Conservation (phyloP, 1,284 basidiomycete genomes). For the Heterobasidion irregulare region DNA sequence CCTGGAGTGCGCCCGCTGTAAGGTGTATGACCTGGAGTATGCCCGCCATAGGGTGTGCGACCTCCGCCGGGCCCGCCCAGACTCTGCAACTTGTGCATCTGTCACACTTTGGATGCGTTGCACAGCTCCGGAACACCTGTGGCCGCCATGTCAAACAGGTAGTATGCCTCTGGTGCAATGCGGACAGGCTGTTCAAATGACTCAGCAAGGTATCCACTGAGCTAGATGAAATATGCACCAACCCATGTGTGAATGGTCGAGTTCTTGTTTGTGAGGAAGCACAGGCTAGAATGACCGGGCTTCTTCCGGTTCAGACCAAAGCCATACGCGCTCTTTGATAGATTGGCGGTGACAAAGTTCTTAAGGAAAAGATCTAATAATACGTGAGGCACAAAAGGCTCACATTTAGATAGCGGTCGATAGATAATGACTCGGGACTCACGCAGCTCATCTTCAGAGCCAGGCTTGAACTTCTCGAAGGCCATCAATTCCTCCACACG, state of each 20-base stretch:
- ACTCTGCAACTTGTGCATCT: slow-evolving; percentile 75
- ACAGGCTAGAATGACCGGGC: slow-evolving; percentile 91
- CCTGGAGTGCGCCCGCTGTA: too few relatives aligned
- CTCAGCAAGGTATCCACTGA: slow-evolving; percentile 1
- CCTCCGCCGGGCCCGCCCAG: slow-evolving; percentile 53
- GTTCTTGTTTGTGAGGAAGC: slow-evolving; percentile 90
- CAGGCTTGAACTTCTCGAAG: slow-evolving; percentile 93
- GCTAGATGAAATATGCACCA: slow-evolving; percentile 32
- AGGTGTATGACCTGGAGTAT: slow-evolving; percentile 68
- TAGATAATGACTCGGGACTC: slow-evolving; percentile 21
- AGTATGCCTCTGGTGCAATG: slow-evolving; percentile 86
- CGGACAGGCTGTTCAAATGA: slow-evolving; percentile 55
- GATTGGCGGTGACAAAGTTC: slow-evolving; percentile 89
- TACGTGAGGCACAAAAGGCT: neutral
- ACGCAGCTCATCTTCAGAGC: slow-evolving; percentile 86
- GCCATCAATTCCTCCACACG: slow-evolving; percentile 94
- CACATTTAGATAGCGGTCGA: neutral
- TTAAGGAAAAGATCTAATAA: slow-evolving; percentile 76
- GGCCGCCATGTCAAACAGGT: slow-evolving; percentile 81
- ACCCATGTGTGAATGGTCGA: slow-evolving; percentile 91
- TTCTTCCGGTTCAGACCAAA: slow-evolving; percentile 88
- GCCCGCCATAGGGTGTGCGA: slow-evolving; percentile 75
- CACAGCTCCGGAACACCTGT: slow-evolving; percentile 88
- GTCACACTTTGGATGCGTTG: slow-evolving; percentile 87
- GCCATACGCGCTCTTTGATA: slow-evolving; percentile 91